A percentile compares a stretch with the other conserved stretches of the same genome.
These are phyloP conservation scores for Hymenochaete sp. DNA, from an alignment of 1,284 basidiomycete genomes.

Conservation along the genomic window DNA sequence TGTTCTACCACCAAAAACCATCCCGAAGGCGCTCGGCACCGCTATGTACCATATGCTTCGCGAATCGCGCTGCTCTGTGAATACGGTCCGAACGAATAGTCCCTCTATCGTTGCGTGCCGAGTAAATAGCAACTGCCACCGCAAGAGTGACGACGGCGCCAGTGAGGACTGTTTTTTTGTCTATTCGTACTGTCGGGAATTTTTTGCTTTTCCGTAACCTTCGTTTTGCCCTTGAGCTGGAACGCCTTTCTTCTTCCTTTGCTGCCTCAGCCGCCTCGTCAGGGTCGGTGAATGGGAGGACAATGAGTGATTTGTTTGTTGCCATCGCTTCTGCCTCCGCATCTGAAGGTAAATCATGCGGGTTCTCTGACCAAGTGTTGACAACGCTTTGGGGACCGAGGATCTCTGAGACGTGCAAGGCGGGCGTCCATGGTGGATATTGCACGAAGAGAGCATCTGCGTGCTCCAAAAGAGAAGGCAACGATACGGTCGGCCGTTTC, in stretches of 20 bases:
- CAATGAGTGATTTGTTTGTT: conserved; percentile 40
- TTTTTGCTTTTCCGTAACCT: conserved; percentile 23
- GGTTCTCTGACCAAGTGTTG: conserved; percentile 49
- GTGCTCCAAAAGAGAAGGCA: conserved; percentile 34
- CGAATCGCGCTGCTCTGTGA: too few species aligned
- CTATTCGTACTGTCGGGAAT: conserved; percentile 25
- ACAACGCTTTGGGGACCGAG: conserved; percentile 61
- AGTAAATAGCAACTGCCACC: conserved; percentile 57
- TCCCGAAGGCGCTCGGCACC: too few species aligned
- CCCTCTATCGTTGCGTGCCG: too few species aligned
- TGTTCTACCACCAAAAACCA: too few species aligned
- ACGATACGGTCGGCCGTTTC: conserved; percentile 10
- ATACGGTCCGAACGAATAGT: too few species aligned
- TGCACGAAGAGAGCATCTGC: conserved; percentile 36
- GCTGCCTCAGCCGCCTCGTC: conserved; percentile 27
- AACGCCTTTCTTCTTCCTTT: conserved; percentile 21
- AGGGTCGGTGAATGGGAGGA: conserved; percentile 38
- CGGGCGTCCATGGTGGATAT: conserved; percentile 40
- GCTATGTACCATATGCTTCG: too few species aligned
- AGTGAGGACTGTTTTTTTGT: conserved; percentile 44
- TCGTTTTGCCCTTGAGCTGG: conserved; percentile 25
- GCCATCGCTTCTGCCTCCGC: conserved; percentile 58
- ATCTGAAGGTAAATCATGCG: conserved; percentile 36
- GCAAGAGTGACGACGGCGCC: conserved; percentile 58
- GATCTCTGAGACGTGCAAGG: conserved; percentile 45